phyloP scores from a whole-genome alignment of 2,329 filamentous ascomycete species.

The Knoxdaviesia capensis region DNA sequence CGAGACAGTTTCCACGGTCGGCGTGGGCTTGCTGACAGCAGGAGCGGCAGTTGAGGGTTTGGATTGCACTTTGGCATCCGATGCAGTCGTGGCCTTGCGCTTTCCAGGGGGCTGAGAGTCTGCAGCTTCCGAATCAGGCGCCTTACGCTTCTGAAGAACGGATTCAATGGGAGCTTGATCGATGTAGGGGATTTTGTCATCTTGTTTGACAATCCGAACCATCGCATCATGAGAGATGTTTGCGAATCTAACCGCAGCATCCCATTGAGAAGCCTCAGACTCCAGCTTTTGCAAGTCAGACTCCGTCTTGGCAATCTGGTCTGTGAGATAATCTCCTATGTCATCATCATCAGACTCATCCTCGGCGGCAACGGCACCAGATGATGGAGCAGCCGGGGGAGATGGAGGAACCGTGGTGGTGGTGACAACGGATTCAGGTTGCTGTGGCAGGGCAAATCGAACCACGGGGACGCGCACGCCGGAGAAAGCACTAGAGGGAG shows the following conservation, averaged over 20 bases:
- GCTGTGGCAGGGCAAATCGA: conserved; percentile 17
- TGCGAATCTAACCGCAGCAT: conserved; percentile 25
- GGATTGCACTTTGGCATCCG: too few relatives aligned
- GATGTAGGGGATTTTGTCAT: conserved; percentile 9
- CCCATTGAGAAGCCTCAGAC: conserved; percentile 16
- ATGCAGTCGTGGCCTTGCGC: too few relatives aligned
- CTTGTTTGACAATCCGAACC: conserved; percentile 23
- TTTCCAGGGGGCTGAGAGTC: too few relatives aligned
- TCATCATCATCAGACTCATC: conserved; percentile 34
- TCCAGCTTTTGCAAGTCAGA: conserved; percentile 24
- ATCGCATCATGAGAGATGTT: conserved; percentile 26
- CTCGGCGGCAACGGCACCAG: conserved; percentile 10
- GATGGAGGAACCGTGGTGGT: conserved; percentile 2
- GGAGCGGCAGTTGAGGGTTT: too few relatives aligned
- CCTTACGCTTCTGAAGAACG: too few relatives aligned
- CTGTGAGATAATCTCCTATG: conserved; percentile 34
- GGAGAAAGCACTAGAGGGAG: conserved; percentile 5
- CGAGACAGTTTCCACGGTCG: too few relatives aligned
- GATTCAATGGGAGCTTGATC: neutral
- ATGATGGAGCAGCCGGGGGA: too few relatives aligned
- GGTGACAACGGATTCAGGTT: conserved; percentile 7
- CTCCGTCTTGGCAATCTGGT: conserved; percentile 30
- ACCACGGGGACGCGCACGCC: conserved; percentile 12
- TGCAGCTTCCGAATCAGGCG: too few relatives aligned
- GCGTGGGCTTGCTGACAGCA: too few relatives aligned